Percentiles rank a stretch among this genome's conserved stretches.
phyloP scores from a whole-genome alignment of 2,329 filamentous ascomycete species.

The Colletotrichum lindemuthianum region DNA sequence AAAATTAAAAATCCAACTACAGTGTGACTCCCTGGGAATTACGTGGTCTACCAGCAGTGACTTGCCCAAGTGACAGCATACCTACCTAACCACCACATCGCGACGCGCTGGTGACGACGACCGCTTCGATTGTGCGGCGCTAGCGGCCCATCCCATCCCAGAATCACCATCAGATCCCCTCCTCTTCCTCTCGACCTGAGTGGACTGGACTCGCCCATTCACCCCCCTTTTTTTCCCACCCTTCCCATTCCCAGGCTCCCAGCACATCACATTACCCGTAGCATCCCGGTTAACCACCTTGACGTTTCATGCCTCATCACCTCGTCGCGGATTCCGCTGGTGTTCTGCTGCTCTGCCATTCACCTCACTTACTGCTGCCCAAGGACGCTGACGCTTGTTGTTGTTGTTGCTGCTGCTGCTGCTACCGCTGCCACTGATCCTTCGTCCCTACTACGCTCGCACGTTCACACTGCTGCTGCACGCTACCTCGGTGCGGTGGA shows the following conservation, averaged over 20 bases:
- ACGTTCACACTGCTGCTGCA: not conserved
- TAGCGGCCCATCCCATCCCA: constrained; percentile 15
- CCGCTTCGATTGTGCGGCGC: not conserved
- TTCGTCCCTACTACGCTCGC: constrained; percentile 2
- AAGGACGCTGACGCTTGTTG: too few species aligned
- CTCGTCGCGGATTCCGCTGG: constrained; percentile 43
- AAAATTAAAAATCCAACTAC: too few species aligned
- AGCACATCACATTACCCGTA: constrained; percentile 36
- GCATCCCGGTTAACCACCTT: constrained; percentile 39
- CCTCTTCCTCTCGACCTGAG: constrained; percentile 15
- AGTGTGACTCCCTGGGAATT: not conserved
- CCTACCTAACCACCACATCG: constrained; percentile 1
- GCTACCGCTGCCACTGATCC: not conserved
- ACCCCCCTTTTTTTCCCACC: constrained; percentile 28
- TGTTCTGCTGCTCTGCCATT: constrained; percentile 12
- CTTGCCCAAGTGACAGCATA: too few species aligned
- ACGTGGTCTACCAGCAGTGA: constrained; percentile 4
- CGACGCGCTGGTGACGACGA: too few species aligned
- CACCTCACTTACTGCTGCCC: too few species aligned
- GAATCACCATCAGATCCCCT: too few species aligned
- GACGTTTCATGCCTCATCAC: constrained; percentile 45
- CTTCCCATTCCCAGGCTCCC: too few species aligned
- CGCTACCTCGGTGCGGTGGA: too few species aligned
- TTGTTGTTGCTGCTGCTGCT: too few species aligned
- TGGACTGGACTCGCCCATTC: constrained; percentile 8